Evolutionary conservation across 768 basidiomycete species (phyloP).

Genomic region (Kwoniella sp.): DNA sequence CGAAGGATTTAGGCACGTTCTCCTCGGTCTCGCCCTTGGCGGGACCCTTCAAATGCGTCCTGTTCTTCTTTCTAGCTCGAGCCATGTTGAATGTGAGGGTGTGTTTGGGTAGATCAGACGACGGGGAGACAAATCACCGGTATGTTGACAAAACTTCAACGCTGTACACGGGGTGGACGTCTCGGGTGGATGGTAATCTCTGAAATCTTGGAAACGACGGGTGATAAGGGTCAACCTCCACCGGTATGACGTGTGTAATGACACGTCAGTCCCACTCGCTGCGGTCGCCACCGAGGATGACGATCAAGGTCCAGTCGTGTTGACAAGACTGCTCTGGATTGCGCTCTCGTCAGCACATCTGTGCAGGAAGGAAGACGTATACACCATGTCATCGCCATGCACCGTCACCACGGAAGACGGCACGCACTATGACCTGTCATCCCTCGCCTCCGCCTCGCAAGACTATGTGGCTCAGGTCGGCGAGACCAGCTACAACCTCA

Average conservation of each 20-base stretch:
- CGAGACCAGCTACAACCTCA: constrained; percentile 40
- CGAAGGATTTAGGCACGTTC: constrained; percentile 77
- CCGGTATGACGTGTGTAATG: too few species aligned
- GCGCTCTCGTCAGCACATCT: neutral
- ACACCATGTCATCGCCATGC: constrained; percentile 25
- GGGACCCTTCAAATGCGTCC: constrained; percentile 47
- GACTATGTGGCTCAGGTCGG: constrained; percentile 35
- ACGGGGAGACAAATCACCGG: too few species aligned
- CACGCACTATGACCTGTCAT: constrained; percentile 47
- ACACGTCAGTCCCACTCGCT: too few species aligned
- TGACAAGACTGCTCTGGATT: too few species aligned
- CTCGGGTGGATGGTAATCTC: too few species aligned
- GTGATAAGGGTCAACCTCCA: too few species aligned
- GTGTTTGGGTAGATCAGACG: too few species aligned
- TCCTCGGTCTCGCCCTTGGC: constrained; percentile 41
- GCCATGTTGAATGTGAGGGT: constrained; percentile 41
- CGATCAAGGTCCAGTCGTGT: too few species aligned
- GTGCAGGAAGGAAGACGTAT: neutral
- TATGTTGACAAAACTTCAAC: too few species aligned
- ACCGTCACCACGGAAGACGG: constrained; percentile 44
- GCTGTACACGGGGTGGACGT: too few species aligned
- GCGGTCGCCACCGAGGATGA: too few species aligned
- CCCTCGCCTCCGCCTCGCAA: constrained; percentile 34
- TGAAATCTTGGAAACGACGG: too few species aligned
- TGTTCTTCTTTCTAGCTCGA: constrained; percentile 47